These are phyloP conservation scores for Bonia amplexicaulis DNA, from an alignment of 176 grass and related monocot genomes.

Conservation along the genomic window DNA sequence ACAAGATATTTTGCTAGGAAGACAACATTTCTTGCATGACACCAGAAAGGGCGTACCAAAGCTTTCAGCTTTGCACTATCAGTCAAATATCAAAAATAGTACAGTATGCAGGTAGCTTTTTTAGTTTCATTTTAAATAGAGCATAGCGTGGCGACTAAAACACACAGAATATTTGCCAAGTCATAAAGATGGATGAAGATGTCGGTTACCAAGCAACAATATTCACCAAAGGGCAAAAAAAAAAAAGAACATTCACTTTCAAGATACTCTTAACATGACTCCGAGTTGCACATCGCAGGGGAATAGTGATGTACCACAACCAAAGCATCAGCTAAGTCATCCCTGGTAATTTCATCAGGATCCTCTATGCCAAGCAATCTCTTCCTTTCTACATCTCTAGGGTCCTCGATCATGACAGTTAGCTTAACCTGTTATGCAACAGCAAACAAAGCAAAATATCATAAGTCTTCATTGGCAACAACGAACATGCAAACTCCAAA, in stretches of 20 bases:
- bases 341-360: slow-evolving; percentile 74
- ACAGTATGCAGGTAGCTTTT: neutral
- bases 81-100: neutral
- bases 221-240: neutral
- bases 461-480: slow-evolving; percentile 2
- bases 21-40: neutral
- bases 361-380: slow-evolving; percentile 88
- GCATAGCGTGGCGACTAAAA: neutral
- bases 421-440: slow-evolving; percentile 68
- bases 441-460: slow-evolving; percentile 27
- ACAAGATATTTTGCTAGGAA: neutral
- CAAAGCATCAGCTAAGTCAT: slow-evolving; percentile 81
- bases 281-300: slow-evolving; percentile 27
- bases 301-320: slow-evolving; percentile 59
- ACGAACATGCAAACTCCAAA: neutral
- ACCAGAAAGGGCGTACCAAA: neutral
- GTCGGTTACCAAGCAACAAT: neutral
- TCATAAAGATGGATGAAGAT: neutral
- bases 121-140: neutral
- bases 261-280: neutral
- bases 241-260: neutral
- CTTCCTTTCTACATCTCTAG: slow-evolving; percentile 88
- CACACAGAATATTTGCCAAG: neutral
- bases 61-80: neutral
- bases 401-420: slow-evolving; percentile 97